Percentiles rank a stretch among this genome's conserved stretches.
Evolutionary conservation across 78 protist genomes (phyloP).

Genomic region (Anaeramoeba flamelloides): DNA sequence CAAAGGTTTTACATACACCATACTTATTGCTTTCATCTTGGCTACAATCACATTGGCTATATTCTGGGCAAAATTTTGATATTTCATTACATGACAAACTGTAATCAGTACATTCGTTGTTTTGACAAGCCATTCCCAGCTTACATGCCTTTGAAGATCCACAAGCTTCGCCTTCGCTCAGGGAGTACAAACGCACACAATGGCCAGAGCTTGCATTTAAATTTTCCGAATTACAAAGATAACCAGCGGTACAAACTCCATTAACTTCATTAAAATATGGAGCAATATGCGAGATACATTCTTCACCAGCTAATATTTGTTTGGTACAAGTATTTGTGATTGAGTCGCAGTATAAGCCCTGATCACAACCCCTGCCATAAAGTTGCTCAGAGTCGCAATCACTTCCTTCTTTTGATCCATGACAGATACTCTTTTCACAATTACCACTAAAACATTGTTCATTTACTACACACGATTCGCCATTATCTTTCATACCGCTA

Average conservation of each 20-base stretch:
- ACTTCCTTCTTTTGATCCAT: neutral
- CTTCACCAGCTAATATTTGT: neutral
- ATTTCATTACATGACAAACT: neutral
- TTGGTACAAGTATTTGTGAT: neutral
- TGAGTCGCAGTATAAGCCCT: neutral
- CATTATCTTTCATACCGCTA: neutral
- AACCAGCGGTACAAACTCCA: neutral
- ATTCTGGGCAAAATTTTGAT: neutral
- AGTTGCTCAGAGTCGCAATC: neutral
- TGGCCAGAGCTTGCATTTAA: neutral
- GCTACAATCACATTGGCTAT: neutral
- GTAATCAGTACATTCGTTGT: neutral
- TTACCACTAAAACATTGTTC: neutral
- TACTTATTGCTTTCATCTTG: too few relatives aligned
- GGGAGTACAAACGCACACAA: neutral
- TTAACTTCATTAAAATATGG: too few relatives aligned
- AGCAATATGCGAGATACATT: neutral
- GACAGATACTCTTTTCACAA: neutral
- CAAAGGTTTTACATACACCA: too few relatives aligned
- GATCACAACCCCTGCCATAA: neutral
- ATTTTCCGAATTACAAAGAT: neutral
- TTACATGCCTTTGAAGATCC: neutral
- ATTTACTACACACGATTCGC: neutral
- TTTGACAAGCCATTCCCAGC: neutral
- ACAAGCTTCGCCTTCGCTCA: neutral